These are phyloP conservation scores for Neovahlkampfia damariscottae DNA, from an alignment of 78 protist genomes.

Conservation along the genomic window DNA sequence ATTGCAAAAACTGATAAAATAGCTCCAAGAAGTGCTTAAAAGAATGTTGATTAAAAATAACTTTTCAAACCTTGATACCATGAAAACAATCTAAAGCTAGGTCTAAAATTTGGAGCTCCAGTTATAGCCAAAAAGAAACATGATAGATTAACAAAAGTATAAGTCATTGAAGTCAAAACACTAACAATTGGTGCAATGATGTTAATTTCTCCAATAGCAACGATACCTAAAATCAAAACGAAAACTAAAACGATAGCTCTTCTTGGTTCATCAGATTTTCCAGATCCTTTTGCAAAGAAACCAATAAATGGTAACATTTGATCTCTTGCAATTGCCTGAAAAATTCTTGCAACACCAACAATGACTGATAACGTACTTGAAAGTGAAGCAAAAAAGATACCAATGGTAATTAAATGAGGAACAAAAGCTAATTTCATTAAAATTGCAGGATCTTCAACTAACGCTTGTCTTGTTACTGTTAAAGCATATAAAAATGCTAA, in stretches of 20 bases:
- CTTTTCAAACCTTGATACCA: too few species aligned
- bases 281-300: too few species aligned
- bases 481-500: background rate
- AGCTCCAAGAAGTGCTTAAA: too few species aligned
- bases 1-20: too few species aligned
- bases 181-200: conserved; percentile 56
- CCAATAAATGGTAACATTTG: conserved; percentile 28
- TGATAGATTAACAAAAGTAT: conserved; percentile 51
- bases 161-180: conserved; percentile 39
- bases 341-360: conserved; percentile 43
- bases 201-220: conserved; percentile 41
- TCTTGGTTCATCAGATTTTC: conserved; percentile 48
- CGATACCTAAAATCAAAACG: conserved; percentile 1
- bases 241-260: conserved; percentile 22
- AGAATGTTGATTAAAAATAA: too few species aligned
- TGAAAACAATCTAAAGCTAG: conserved; percentile 25
- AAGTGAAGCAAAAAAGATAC: conserved; percentile 23
- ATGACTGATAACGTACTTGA: conserved; percentile 35
- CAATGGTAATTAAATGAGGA: conserved; percentile 7
- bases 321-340: conserved; percentile 51
- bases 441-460: background rate
- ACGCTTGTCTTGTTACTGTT: background rate
- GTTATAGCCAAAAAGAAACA: conserved; percentile 32
- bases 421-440: background rate
- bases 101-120: conserved; percentile 42